Percentiles rank a stretch among this genome's conserved stretches.
phyloP scores from a whole-genome alignment of 108 stramenopile species.

The Cyclotella sp. region DNA sequence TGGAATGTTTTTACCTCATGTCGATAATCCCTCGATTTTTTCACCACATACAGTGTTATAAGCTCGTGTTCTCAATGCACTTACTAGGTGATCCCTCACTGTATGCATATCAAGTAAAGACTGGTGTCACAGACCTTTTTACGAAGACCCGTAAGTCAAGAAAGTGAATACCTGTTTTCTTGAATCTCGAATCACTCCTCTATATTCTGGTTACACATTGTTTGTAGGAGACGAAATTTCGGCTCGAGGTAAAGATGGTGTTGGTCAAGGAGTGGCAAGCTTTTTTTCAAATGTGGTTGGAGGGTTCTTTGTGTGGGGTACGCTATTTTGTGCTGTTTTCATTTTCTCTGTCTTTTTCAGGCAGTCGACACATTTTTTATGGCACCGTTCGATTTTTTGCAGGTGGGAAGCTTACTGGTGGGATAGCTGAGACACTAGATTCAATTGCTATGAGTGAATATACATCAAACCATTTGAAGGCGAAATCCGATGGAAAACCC shows the following conservation, averaged over 20 bases:
- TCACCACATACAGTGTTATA: constrained; percentile 7
- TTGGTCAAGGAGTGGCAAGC: constrained; percentile 36
- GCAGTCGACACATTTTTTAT: not conserved
- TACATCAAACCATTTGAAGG: constrained; percentile 34
- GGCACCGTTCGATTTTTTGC: not conserved
- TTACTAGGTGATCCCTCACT: constrained; percentile 39
- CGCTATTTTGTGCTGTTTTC: not conserved
- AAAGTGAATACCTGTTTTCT: not conserved
- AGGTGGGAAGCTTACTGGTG: constrained; percentile 30
- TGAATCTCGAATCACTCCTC: not conserved
- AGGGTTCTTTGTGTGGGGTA: constrained; percentile 13
- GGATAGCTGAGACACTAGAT: constrained; percentile 29
- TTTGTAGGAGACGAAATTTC: constrained; percentile 20
- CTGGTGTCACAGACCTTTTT: constrained; percentile 32
- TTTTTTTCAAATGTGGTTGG: constrained; percentile 34
- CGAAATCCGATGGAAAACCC: constrained; percentile 10
- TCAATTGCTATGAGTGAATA: constrained; percentile 20
- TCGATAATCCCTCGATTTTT: not conserved
- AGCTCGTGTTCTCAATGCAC: constrained; percentile 36
- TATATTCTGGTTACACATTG: not conserved
- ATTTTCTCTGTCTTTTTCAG: not conserved
- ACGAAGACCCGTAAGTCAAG: constrained; percentile 26
- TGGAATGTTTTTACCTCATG: not conserved
- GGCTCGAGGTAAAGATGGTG: constrained; percentile 26
- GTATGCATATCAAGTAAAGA: constrained; percentile 23